phyloP scores from a whole-genome alignment of 1,139 yeast species.

The Lodderomyces elongisporus region DNA sequence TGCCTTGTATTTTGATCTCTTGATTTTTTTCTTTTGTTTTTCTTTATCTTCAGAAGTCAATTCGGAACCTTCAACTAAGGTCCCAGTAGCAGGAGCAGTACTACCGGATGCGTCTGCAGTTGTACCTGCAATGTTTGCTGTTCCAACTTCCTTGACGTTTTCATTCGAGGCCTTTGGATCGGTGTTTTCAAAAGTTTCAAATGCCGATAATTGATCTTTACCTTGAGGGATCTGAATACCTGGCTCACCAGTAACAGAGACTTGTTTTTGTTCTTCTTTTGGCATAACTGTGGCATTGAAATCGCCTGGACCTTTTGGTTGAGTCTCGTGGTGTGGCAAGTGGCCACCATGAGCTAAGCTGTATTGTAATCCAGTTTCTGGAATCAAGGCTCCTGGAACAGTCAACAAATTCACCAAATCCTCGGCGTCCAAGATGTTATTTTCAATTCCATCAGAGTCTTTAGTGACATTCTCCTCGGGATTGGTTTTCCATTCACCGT shows the following conservation, averaged over 20 bases:
- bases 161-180: conserved; percentile 49
- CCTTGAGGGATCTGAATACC: conserved; percentile 44
- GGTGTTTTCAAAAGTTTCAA: conserved; percentile 29
- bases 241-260: conserved; percentile 47
- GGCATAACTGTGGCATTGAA: conserved; percentile 54
- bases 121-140: conserved; percentile 6
- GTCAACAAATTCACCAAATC: conserved; percentile 32
- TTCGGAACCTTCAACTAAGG: conserved; percentile 1
- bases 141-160: conserved; percentile 9
- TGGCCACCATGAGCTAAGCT: conserved; percentile 9
- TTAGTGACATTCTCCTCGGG: conserved; percentile 38
- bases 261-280: conserved; percentile 43
- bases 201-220: conserved; percentile 37
- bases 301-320: conserved; percentile 13
- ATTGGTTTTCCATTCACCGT: conserved; percentile 63
- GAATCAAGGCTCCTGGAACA: conserved; percentile 39
- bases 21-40: conserved; percentile 45
- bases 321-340: conserved; percentile 8
- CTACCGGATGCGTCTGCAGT: neutral
- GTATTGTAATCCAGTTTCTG: conserved; percentile 48
- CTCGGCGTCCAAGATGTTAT: conserved; percentile 48
- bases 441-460: conserved; percentile 53
- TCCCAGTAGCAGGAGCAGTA: conserved; percentile 7
- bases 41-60: conserved; percentile 38
- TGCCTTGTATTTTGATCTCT: conserved; percentile 43